Percentiles rank a stretch among this genome's conserved stretches.
These are phyloP conservation scores for Trichophaea hybrida DNA, from an alignment of 2,329 filamentous ascomycete species.

Conservation along the genomic window DNA sequence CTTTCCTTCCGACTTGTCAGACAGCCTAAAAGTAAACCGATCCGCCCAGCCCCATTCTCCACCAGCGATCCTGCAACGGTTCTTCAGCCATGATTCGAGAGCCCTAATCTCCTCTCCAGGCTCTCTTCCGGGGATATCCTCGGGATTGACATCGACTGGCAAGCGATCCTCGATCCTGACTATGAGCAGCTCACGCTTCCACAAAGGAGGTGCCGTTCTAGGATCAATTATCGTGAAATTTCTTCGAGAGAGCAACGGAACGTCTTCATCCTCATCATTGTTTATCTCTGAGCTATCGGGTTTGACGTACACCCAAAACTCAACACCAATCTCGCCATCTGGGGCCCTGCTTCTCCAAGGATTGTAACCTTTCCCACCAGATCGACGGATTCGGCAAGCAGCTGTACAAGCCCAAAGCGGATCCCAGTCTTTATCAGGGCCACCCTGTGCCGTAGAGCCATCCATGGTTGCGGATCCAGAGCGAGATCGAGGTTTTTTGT, in stretches of 20 bases:
- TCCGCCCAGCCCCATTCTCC: too few species aligned
- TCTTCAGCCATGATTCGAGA: too few species aligned
- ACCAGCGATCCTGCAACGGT: too few species aligned
- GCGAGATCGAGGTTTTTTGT: too few species aligned
- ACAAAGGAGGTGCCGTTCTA: not conserved
- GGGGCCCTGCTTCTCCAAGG: not conserved
- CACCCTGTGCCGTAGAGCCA: too few species aligned
- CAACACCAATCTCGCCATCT: not conserved
- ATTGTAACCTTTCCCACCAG: not conserved
- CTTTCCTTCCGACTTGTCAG: too few species aligned
- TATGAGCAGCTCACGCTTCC: not conserved
- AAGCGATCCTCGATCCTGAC: not conserved
- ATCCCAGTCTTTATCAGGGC: too few species aligned
- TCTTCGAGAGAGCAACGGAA: not conserved
- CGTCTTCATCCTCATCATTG: not conserved
- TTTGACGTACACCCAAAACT: not conserved
- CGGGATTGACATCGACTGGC: not conserved
- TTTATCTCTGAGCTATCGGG: not conserved
- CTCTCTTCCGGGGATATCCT: not conserved
- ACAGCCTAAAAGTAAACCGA: too few species aligned
- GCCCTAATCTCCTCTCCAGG: too few species aligned
- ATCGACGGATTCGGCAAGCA: not conserved
- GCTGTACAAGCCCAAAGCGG: not conserved
- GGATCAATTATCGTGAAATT: not conserved
- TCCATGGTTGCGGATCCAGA: too few species aligned